Evolutionary conservation across 345 rosid genomes (phyloP).

Genomic region (Abelmoschus esculentus): DNA sequence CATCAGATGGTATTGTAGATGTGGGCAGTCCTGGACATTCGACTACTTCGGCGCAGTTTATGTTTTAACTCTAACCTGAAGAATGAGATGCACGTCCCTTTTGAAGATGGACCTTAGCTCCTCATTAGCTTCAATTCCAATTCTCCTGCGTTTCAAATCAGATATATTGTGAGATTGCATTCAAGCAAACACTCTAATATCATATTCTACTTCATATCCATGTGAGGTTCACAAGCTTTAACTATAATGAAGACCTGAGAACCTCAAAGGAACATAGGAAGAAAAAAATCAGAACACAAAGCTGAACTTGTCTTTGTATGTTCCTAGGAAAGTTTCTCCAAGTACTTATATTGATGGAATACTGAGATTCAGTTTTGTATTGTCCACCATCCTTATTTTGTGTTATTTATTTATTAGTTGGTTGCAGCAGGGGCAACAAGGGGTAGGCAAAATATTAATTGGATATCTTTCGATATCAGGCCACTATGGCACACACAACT

Average conservation of each 20-base stretch:
- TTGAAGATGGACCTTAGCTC: constrained; percentile 77
- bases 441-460: background rate
- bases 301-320: no score
- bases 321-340: no score
- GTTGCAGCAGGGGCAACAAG: background rate
- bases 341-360: no score
- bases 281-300: background rate
- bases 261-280: background rate
- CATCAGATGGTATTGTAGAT: background rate
- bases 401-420: background rate
- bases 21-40: background rate
- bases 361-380: background rate
- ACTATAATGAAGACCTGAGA: background rate
- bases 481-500: background rate
- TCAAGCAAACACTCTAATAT: background rate
- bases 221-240: background rate
- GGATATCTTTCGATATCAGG: background rate
- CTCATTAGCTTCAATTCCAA: constrained; percentile 89
- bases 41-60: background rate
- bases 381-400: background rate
- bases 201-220: background rate
- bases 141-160: constrained; percentile 50
- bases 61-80: constrained; percentile 67
- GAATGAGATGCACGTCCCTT: constrained; percentile 81
- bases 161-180: background rate